These are phyloP conservation scores for Hanseniaspora taiwanica DNA, from an alignment of 805 yeast species.

Conservation along the genomic window DNA sequence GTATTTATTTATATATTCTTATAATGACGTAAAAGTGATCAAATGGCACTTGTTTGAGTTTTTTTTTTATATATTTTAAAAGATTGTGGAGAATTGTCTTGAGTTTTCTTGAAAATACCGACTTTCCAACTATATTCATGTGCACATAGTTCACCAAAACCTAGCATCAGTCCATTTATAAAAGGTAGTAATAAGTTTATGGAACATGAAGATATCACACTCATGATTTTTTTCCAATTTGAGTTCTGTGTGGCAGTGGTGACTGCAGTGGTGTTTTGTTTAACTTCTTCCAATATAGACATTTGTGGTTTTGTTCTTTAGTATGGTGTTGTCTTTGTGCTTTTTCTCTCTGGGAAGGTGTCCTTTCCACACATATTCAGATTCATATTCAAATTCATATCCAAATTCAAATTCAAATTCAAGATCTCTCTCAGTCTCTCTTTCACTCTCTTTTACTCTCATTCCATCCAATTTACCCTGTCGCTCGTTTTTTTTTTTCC, in stretches of 20 bases:
- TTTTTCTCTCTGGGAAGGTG: too few species aligned
- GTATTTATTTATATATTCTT: too few species aligned
- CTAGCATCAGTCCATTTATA: constrained; percentile 87
- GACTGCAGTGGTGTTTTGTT: neutral
- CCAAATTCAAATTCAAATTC: neutral
- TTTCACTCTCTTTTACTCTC: too few species aligned
- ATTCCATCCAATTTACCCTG: too few species aligned
- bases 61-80: neutral
- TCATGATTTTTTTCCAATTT: constrained; percentile 5
- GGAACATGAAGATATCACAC: constrained; percentile 31
- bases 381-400: neutral
- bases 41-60: too few species aligned
- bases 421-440: too few species aligned
- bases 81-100: constrained; percentile 29
- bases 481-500: too few species aligned
- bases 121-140: constrained; percentile 78
- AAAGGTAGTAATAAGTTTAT: constrained; percentile 77
- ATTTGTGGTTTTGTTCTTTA: neutral
- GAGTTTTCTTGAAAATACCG: constrained; percentile 57
- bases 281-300: neutral
- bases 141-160: constrained; percentile 89
- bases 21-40: too few species aligned
- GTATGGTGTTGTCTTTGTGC: neutral
- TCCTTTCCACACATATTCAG: neutral
- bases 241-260: constrained; percentile 1